phyloP scores from a whole-genome alignment of 2,329 filamentous ascomycete genomes.

The Beauveria varroae region DNA sequence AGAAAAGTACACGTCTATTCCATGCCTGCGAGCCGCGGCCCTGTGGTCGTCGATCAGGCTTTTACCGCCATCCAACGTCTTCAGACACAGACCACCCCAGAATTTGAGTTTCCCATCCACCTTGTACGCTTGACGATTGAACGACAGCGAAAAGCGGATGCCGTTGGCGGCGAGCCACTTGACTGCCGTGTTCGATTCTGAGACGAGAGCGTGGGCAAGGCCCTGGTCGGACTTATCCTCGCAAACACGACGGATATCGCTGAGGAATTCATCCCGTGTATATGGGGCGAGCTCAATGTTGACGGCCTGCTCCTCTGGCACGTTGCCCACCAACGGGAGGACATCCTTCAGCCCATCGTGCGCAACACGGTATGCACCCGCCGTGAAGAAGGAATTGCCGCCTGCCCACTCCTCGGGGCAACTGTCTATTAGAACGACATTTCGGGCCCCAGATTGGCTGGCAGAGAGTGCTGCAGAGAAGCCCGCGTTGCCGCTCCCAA shows the following conservation, averaged over 20 bases:
- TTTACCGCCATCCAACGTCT: constrained; percentile 51
- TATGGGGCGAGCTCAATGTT: constrained; percentile 54
- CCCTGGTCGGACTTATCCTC: constrained; percentile 42
- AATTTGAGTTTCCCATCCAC: constrained; percentile 55
- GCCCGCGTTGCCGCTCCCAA: constrained; percentile 59
- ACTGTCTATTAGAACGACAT: constrained; percentile 52
- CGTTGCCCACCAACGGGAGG: constrained; percentile 55
- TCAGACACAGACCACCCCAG: constrained; percentile 58
- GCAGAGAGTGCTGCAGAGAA: constrained; percentile 53
- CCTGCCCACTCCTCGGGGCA: constrained; percentile 51
- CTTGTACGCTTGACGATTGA: constrained; percentile 59
- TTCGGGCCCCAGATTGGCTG: constrained; percentile 33
- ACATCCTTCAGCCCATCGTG: constrained; percentile 50
- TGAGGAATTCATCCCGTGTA: constrained; percentile 42
- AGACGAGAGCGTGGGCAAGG: constrained; percentile 41
- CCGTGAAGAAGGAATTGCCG: constrained; percentile 59
- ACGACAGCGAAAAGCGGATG: constrained; percentile 51
- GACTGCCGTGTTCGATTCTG: constrained; percentile 41
- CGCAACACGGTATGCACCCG: constrained; percentile 52
- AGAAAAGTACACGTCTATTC: constrained; percentile 38
- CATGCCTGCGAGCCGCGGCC: constrained; percentile 32
- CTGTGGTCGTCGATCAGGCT: constrained; percentile 45
- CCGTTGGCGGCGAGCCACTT: constrained; percentile 50
- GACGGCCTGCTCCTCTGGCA: constrained; percentile 33
- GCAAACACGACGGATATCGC: constrained; percentile 51